Conservation (phyloP, 1,284 basidiomycete species). For the Leccinum solheimii region DNA sequence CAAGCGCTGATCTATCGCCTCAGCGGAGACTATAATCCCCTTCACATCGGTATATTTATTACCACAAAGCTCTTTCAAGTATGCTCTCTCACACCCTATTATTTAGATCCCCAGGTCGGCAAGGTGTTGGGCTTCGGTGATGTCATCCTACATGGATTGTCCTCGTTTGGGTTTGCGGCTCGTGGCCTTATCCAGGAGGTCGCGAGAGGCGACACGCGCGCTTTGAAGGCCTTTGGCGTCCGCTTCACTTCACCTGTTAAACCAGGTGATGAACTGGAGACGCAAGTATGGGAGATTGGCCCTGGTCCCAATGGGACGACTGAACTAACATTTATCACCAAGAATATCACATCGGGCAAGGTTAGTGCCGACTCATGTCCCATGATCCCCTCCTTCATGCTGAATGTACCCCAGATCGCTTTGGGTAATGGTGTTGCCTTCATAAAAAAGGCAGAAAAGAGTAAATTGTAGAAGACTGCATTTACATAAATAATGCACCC, state of each 20-base stretch:
- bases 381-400: background rate
- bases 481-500: background rate
- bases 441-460: constrained; percentile 51
- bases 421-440: constrained; percentile 62
- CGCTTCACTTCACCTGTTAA: constrained; percentile 80
- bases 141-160: constrained; percentile 81
- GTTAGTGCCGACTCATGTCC: constrained; percentile 34
- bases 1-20: constrained; percentile 80
- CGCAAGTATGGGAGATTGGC: constrained; percentile 75
- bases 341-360: constrained; percentile 69
- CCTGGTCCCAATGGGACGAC: constrained; percentile 62
- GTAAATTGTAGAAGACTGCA: constrained; percentile 46
- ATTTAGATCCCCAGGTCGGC: constrained; percentile 69
- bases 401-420: constrained; percentile 39
- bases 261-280: constrained; percentile 79
- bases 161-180: constrained; percentile 75
- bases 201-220: constrained; percentile 56
- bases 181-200: constrained; percentile 66
- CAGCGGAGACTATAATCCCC: constrained; percentile 82
- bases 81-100: background rate
- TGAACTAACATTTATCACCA: constrained; percentile 73
- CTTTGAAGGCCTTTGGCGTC: constrained; percentile 66
- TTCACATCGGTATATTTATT: constrained; percentile 67
- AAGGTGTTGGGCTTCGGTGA: constrained; percentile 72
- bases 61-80: background rate